Percentiles rank a stretch among this genome's conserved stretches.
Evolutionary conservation across 1,284 basidiomycete genomes (phyloP).

Genomic region (Pascua guehoae): DNA sequence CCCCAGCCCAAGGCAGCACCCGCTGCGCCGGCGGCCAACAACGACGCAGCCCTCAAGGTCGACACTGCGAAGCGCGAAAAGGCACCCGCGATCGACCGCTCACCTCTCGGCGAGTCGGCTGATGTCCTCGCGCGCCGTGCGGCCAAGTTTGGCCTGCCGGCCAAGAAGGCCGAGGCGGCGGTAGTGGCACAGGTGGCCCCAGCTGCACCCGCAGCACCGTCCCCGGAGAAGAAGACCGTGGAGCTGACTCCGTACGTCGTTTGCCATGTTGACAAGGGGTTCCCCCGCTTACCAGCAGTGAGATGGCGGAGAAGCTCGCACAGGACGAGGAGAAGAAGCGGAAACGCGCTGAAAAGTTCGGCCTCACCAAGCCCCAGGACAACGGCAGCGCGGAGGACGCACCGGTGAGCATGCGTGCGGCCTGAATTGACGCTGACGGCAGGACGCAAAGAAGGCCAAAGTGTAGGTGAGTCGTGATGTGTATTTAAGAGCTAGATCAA

Average conservation of each 20-base stretch:
- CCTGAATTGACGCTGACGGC: background rate
- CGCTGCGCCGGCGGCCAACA: slow-evolving; percentile 8
- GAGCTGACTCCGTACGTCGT: slow-evolving; percentile 38
- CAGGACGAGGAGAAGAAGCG: slow-evolving; percentile 52
- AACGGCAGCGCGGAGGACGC: slow-evolving; percentile 3
- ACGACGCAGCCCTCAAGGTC: slow-evolving; percentile 3
- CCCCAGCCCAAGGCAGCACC: slow-evolving; percentile 1
- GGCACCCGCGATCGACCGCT: slow-evolving; percentile 32
- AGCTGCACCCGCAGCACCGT: slow-evolving; percentile 12
- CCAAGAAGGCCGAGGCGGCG: slow-evolving; percentile 29
- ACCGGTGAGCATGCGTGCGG: slow-evolving; percentile 25
- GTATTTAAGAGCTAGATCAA: background rate
- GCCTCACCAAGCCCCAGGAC: slow-evolving; percentile 10
- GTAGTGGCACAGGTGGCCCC: background rate
- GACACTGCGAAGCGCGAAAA: slow-evolving; percentile 18
- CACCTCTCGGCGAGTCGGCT: slow-evolving; percentile 32
- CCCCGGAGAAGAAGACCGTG: slow-evolving; percentile 14
- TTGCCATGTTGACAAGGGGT: background rate
- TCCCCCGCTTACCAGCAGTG: slow-evolving; percentile 24
- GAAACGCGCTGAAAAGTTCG: slow-evolving; percentile 51
- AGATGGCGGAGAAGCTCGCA: slow-evolving; percentile 31
- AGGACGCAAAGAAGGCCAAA: slow-evolving; percentile 46
- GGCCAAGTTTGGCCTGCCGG: slow-evolving; percentile 42
- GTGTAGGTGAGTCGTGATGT: slow-evolving; percentile 36
- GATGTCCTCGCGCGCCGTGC: slow-evolving; percentile 43